Evolutionary conservation across 495 filamentous ascomycete genomes (phyloP).

Genomic region (Staphylotrichum tortipilum): DNA sequence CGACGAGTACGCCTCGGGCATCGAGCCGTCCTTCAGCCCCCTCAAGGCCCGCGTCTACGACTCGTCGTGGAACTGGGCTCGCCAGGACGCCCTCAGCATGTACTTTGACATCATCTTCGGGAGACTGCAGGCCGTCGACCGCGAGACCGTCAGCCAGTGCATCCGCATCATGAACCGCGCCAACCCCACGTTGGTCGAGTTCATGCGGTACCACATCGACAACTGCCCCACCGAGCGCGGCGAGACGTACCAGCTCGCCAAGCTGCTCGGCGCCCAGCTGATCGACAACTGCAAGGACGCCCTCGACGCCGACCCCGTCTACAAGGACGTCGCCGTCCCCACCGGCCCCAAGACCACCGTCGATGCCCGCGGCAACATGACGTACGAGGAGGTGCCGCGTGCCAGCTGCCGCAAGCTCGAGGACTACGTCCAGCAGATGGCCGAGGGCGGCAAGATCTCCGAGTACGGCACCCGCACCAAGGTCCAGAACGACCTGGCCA

Average conservation of each 20-base stretch:
- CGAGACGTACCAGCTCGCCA: constrained; percentile 94
- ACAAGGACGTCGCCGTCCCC: constrained; percentile 89
- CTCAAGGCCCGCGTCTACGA: constrained; percentile 96
- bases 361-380: constrained; percentile 80
- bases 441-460: constrained; percentile 92
- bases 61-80: constrained; percentile 98
- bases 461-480: constrained; percentile 98
- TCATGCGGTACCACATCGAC: constrained; percentile 99
- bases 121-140: constrained; percentile 81
- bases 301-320: constrained; percentile 69
- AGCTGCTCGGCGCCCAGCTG: constrained; percentile 87
- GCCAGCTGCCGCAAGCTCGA: constrained; percentile 91
- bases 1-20: constrained; percentile 89
- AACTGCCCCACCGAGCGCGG: constrained; percentile 94
- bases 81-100: constrained; percentile 95
- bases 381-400: constrained; percentile 81
- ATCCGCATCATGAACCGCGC: constrained; percentile 99
- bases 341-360: constrained; percentile 87
- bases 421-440: constrained; percentile 98
- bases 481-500: constrained; percentile 88
- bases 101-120: constrained; percentile 99
- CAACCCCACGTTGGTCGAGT: constrained; percentile 88
- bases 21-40: constrained; percentile 85
- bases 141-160: constrained; percentile 96
- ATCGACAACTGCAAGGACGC: constrained; percentile 98